A percentile compares a stretch with the other conserved stretches of the same genome.
Conservation (phyloP, 495 filamentous ascomycete species). For the Aspergillus homomorphus region DNA sequence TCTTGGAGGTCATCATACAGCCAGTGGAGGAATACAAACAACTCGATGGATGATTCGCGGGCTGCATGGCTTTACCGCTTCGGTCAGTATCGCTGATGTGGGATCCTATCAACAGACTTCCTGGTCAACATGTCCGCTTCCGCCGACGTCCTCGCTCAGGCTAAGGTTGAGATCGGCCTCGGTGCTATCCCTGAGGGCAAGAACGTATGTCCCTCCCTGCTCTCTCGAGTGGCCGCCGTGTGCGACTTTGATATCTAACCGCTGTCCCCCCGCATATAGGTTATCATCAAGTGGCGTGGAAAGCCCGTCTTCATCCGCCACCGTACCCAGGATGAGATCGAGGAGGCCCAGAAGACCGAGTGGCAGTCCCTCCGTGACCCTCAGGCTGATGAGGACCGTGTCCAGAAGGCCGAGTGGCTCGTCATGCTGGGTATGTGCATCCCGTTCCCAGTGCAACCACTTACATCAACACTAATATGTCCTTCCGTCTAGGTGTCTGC, state of each 20-base stretch:
- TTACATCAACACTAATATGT: conserved; percentile 13
- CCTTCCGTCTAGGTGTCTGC: conserved; percentile 72
- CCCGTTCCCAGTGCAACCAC: conserved; percentile 1
- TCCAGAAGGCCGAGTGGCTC: conserved; percentile 97
- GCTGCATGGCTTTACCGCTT: not conserved
- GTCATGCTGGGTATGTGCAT: conserved; percentile 84
- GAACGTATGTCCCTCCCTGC: conserved; percentile 67
- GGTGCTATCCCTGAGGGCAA: conserved; percentile 94
- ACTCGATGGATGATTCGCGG: conserved; percentile 1
- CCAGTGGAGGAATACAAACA: not conserved
- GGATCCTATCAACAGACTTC: conserved; percentile 68
- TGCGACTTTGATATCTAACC: conserved; percentile 13
- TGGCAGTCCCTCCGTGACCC: conserved; percentile 84
- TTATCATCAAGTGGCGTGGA: conserved; percentile 99
- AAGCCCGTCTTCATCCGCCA: conserved; percentile 99
- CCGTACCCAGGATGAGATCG: conserved; percentile 84
- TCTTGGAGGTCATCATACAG: conserved; percentile 1
- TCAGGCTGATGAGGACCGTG: conserved; percentile 84
- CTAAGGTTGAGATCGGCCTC: conserved; percentile 98
- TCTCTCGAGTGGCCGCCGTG: not conserved
- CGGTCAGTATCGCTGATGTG: conserved; percentile 19
- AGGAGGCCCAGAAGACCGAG: conserved; percentile 75
- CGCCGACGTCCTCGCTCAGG: conserved; percentile 96
- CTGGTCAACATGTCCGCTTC: conserved; percentile 99
- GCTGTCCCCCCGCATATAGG: conserved; percentile 45